Base-by-base conservation (phyloP, 345 rosid species). In the Hevea brasiliensis region DNA sequence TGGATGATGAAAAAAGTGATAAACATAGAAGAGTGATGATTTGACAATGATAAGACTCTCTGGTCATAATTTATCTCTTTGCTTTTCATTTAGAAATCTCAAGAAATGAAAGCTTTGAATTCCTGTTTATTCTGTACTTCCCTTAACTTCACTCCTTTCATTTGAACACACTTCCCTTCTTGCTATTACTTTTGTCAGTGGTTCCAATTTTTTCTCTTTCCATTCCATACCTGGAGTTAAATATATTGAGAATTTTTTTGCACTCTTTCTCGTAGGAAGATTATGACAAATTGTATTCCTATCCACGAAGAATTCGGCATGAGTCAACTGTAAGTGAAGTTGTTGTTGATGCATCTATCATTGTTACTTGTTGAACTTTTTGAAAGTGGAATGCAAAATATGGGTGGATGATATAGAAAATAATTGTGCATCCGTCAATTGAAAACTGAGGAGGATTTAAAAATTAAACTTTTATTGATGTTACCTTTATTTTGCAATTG, bases 251-350 rank as follows among this genome's bases (percentile, higher is more conserved):
- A 45, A 50, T n/a, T 44, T 50, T 62, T 42, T 70, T 59, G 4
- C 72, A 20, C 50, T 65, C 35, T 55, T 53, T 65, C 54, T 69
- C 71, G 86, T 84, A 94, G 98, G 94, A 88, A 81, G 86, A 85
- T 71, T 92, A 90, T 40, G 90, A 88, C 68, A 90, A 87, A 67
- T 68, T 94, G 81, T 82, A 85, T 44, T 81, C 80, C 50, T 82
- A 68, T 70, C 93, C 88, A 10, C 87, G 98, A 24, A 79, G 40
- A 69, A 77, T 92, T 74, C 93, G 97, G 42, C 91, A 89, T 62
- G 98, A 94, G 55, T 94, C 98, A 59, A 94, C 98, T 71, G 98
- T 92, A 82, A 80, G 98, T 84, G 69, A 75, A 74, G 68, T 72
- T 70, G 50, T 64, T 74, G 17, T 47, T 56, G 15, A 61, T 67